Percentiles rank a stretch among this genome's conserved stretches.
Evolutionary conservation across 2,329 filamentous ascomycete genomes (phyloP).

Genomic region (Pseudogymnoascus sp.): DNA sequence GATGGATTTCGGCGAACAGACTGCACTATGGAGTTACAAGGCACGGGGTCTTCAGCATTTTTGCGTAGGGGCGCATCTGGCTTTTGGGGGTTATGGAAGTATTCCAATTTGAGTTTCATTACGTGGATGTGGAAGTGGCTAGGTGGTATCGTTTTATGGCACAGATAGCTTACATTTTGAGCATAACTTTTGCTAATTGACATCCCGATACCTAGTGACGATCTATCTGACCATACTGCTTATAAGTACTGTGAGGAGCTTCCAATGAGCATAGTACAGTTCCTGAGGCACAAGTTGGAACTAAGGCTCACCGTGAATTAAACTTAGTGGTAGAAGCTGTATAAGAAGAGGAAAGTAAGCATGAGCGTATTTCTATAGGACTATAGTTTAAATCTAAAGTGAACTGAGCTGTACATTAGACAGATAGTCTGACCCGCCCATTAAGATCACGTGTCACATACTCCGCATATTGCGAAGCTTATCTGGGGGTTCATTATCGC

Average conservation of each 20-base stretch:
- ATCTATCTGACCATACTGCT: not conserved
- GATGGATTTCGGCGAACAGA: not conserved
- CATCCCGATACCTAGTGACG: not conserved
- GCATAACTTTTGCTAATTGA: not conserved
- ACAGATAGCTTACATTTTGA: not conserved
- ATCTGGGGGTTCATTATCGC: not conserved
- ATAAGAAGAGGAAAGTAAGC: not conserved
- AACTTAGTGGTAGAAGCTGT: not conserved
- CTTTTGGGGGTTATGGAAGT: not conserved
- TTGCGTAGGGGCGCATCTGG: not conserved
- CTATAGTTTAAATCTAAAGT: not conserved
- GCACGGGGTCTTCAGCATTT: not conserved
- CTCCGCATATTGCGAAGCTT: not conserved
- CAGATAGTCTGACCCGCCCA: not conserved
- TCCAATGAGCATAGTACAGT: not conserved
- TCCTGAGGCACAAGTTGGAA: not conserved
- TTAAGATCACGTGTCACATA: not conserved
- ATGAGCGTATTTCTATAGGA: not conserved
- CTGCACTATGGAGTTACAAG: conserved; percentile 2
- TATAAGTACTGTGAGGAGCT: not conserved
- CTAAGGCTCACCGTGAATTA: not conserved
- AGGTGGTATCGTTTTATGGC: not conserved
- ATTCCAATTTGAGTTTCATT: not conserved
- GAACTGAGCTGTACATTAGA: not conserved
- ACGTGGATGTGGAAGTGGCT: not conserved